phyloP scores from a whole-genome alignment of 768 basidiomycete genomes.

The Tulasnella calospora region DNA sequence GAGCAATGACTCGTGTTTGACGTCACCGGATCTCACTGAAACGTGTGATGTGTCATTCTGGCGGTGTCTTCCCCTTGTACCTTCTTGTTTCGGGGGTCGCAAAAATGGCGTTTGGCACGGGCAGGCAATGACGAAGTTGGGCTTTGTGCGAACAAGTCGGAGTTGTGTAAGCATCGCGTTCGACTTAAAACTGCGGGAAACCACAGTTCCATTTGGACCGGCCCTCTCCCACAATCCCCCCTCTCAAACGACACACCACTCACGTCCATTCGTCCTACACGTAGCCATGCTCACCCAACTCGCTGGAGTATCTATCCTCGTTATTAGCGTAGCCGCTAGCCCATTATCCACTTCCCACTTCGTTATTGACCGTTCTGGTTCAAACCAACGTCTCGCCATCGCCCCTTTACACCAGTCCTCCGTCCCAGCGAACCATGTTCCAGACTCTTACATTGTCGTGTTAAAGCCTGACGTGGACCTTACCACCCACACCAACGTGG shows the following conservation, averaged over 20 bases:
- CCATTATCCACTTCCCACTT: constrained; percentile 23
- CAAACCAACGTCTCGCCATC: constrained; percentile 12
- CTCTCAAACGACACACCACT: not conserved
- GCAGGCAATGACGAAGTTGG: not conserved
- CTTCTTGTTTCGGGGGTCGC: not conserved
- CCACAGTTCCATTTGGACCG: constrained; percentile 5
- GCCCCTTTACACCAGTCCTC: constrained; percentile 5
- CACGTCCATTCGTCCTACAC: not conserved
- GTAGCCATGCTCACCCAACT: constrained; percentile 8
- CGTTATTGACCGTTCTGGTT: constrained; percentile 7
- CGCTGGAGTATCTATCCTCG: constrained; percentile 20
- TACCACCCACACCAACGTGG: constrained; percentile 69
- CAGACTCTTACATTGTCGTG: constrained; percentile 93
- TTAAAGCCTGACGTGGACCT: constrained; percentile 67
- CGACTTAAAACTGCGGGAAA: constrained; percentile 8
- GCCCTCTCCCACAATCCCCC: not conserved
- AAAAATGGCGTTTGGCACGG: not conserved
- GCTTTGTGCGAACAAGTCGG: not conserved
- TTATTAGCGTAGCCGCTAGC: not conserved
- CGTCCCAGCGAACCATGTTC: constrained; percentile 40
- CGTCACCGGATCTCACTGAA: not conserved
- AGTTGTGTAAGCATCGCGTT: not conserved
- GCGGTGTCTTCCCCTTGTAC: not conserved
- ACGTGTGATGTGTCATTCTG: not conserved
- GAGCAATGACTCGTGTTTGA: not conserved